Evolutionary conservation across 352 stramenopile genomes (phyloP).

Genomic region (Aphanomyces astaci): DNA sequence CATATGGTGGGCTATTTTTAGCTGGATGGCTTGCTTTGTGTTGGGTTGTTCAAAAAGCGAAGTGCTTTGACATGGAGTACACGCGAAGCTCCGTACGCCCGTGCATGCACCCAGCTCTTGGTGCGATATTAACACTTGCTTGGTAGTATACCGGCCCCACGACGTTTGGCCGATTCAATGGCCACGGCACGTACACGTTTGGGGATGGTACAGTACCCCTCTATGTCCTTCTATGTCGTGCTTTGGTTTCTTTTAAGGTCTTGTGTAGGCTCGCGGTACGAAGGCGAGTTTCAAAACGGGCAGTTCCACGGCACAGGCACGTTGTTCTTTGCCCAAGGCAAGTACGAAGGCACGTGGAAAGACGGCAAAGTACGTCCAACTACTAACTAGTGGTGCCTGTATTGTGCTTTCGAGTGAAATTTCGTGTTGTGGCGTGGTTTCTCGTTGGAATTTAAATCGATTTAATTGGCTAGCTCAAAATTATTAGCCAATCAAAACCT

Average conservation of each 20-base stretch:
- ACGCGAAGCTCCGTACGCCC: slow-evolving; percentile 10
- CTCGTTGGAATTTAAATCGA: too few species aligned
- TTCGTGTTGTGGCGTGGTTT: too few species aligned
- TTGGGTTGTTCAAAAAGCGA: too few species aligned
- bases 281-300: slow-evolving; percentile 72
- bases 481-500: too few species aligned
- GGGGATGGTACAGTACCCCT: not conserved
- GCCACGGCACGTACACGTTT: slow-evolving; percentile 19
- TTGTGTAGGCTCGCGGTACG: slow-evolving; percentile 49
- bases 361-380: slow-evolving; percentile 62
- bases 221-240: not conserved
- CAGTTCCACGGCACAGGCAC: slow-evolving; percentile 70
- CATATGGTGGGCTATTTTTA: slow-evolving; percentile 18
- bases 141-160: slow-evolving; percentile 11
- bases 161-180: slow-evolving; percentile 20
- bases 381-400: too few species aligned
- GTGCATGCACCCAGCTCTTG: not conserved
- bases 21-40: too few species aligned
- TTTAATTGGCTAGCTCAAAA: too few species aligned
- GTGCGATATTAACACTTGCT: not conserved
- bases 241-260: not conserved
- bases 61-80: slow-evolving; percentile 20
- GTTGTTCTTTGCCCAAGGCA: slow-evolving; percentile 58
- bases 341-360: slow-evolving; percentile 58
- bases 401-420: too few species aligned